Evolutionary conservation across 352 stramenopile genomes (phyloP).

Genomic region (Thraustochytrium striatum): DNA sequence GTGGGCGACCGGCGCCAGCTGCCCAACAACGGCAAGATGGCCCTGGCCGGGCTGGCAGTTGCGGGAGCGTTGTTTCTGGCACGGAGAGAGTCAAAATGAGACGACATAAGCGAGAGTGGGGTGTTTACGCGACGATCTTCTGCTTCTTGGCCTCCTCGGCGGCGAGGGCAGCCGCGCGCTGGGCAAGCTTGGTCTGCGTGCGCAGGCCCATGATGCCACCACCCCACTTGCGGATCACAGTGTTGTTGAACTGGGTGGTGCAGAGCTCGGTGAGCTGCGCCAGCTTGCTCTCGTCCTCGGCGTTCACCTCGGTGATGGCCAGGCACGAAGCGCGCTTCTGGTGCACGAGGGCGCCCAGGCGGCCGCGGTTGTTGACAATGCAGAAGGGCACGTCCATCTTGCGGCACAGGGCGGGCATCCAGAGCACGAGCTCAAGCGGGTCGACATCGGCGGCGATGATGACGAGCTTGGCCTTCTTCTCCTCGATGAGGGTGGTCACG

Average conservation of each 20-base stretch:
- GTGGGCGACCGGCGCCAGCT: too few species aligned
- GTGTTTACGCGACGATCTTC: constrained; percentile 45
- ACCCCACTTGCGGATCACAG: constrained; percentile 93
- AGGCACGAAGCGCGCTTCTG: constrained; percentile 95
- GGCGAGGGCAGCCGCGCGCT: constrained; percentile 92
- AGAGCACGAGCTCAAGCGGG: constrained; percentile 79
- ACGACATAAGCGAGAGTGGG: too few species aligned
- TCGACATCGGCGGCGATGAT: constrained; percentile 98
- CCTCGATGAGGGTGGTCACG: constrained; percentile 96
- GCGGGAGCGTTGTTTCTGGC: too few species aligned
- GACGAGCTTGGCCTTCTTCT: constrained; percentile 99
- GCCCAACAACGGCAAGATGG: too few species aligned
- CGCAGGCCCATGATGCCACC: constrained; percentile 99
- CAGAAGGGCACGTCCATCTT: constrained; percentile 99
- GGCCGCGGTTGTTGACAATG: constrained; percentile 98
- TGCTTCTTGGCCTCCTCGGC: constrained; percentile 96
- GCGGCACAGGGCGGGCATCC: constrained; percentile 63
- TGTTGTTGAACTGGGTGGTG: constrained; percentile 96
- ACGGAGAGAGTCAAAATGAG: too few species aligned
- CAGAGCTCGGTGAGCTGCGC: constrained; percentile 84
- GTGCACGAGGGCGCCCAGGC: constrained; percentile 95
- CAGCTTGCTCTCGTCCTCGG: constrained; percentile 95
- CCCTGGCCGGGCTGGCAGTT: too few species aligned
- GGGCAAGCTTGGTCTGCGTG: constrained; percentile 98
- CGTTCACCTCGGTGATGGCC: constrained; percentile 92